A percentile compares a stretch with the other conserved stretches of the same genome.
These are phyloP conservation scores for Yamadazyma mexicana DNA, from an alignment of 1,139 yeast species.

Conservation along the genomic window DNA sequence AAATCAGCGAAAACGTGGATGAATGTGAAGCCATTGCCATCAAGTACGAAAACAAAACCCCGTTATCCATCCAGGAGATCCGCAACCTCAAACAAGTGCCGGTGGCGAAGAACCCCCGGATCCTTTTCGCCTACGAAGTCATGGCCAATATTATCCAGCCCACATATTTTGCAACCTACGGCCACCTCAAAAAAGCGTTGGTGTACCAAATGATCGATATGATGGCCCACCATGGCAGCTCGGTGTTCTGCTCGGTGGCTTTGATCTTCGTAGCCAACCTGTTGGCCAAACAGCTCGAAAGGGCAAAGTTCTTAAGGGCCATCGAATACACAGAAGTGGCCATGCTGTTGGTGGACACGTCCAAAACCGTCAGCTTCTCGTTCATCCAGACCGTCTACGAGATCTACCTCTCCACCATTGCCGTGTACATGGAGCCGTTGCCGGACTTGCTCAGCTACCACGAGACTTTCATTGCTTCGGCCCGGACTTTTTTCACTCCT, in stretches of 20 bases:
- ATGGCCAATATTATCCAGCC: constrained; percentile 41
- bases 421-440: constrained; percentile 45
- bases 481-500: constrained; percentile 17
- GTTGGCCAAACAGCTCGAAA: constrained; percentile 38
- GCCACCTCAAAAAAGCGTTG: constrained; percentile 24
- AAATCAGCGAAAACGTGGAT: constrained; percentile 21
- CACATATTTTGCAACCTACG: constrained; percentile 27
- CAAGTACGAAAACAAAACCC: constrained; percentile 31
- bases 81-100: constrained; percentile 29
- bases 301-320: constrained; percentile 25
- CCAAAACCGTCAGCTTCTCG: constrained; percentile 34
- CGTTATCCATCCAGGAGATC: constrained; percentile 45
- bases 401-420: constrained; percentile 43
- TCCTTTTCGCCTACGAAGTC: constrained; percentile 41
- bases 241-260: constrained; percentile 29
- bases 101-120: constrained; percentile 26
- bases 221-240: constrained; percentile 25
- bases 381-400: constrained; percentile 45
- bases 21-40: constrained; percentile 24
- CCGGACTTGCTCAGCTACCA: constrained; percentile 34
- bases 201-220: constrained; percentile 24
- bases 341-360: constrained; percentile 35
- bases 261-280: constrained; percentile 34
- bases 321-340: constrained; percentile 36
- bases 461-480: constrained; percentile 24